Percentiles rank a stretch among this genome's conserved stretches.
Evolutionary conservation across 257 asterid genomes (phyloP).

Genomic region (Solanum dulcamara): DNA sequence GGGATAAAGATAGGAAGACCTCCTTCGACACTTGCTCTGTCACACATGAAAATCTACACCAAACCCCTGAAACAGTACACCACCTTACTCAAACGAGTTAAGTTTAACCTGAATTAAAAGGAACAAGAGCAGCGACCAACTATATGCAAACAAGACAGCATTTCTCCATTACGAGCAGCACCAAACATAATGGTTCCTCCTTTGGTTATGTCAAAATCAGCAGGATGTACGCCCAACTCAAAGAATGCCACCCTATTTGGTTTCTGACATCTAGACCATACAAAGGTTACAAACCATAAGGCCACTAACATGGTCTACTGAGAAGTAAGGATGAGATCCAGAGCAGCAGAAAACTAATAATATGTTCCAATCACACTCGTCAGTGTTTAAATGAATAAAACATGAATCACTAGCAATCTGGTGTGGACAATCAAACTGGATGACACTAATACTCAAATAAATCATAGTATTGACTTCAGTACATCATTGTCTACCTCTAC

Average conservation of each 20-base stretch:
- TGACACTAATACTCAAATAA: background rate
- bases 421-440: background rate
- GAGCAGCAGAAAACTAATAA: background rate
- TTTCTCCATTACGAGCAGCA: background rate
- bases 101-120: background rate
- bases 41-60: background rate
- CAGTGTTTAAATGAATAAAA: background rate
- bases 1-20: background rate
- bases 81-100: background rate
- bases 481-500: background rate
- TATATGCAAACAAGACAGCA: background rate
- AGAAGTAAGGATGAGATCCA: background rate
- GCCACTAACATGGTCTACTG: background rate
- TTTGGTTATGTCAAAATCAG: background rate
- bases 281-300: background rate
- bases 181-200: background rate
- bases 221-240: background rate
- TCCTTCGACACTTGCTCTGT: background rate
- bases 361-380: background rate
- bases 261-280: background rate
- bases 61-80: background rate
- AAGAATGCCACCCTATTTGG: background rate
- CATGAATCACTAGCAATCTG: background rate
- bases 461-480: background rate
- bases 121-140: background rate